phyloP scores from a whole-genome alignment of 805 yeast genomes.

The Schizosaccharomyces cryophilus region DNA sequence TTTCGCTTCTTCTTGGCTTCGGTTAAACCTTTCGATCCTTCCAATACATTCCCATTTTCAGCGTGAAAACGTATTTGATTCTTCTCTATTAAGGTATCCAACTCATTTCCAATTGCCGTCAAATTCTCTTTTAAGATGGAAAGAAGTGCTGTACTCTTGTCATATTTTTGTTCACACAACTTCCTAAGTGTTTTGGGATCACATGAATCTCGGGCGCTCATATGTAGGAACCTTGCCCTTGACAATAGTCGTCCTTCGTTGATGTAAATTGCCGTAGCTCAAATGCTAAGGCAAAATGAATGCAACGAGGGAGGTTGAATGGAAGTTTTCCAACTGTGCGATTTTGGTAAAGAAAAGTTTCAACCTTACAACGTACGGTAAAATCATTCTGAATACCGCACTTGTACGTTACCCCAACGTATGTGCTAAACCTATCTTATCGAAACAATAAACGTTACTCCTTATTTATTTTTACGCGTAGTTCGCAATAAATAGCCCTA shows the following conservation, averaged over 20 bases:
- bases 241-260: background rate
- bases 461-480: too few species aligned
- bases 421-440: too few species aligned
- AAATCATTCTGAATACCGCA: too few species aligned
- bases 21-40: background rate
- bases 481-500: too few species aligned
- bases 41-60: background rate
- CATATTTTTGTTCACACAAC: background rate
- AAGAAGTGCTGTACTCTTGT: background rate
- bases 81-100: background rate
- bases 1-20: background rate
- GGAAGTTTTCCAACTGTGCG: background rate
- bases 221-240: background rate
- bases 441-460: too few species aligned
- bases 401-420: too few species aligned
- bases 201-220: conserved; percentile 1
- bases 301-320: background rate
- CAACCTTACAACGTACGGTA: too few species aligned
- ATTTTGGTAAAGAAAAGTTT: too few species aligned
- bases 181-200: background rate
- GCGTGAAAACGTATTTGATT: background rate
- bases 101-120: background rate
- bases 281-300: background rate
- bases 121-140: background rate
- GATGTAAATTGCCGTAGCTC: background rate